These are phyloP conservation scores for Yamadazyma aaseri DNA, from an alignment of 1,139 yeast species.

Conservation along the genomic window DNA sequence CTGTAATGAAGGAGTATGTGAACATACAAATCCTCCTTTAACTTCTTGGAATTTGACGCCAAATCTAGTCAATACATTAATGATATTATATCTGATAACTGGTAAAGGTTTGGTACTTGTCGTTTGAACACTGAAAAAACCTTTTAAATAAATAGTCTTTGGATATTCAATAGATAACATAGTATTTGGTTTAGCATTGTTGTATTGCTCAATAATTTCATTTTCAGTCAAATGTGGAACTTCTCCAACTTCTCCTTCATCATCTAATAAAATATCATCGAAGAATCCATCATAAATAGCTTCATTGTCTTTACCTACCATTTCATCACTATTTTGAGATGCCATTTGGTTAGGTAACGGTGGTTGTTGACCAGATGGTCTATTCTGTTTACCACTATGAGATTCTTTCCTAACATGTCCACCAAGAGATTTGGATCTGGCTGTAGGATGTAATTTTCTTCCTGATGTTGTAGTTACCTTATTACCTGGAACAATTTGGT, in stretches of 20 bases:
- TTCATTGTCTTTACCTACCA: constrained; percentile 25
- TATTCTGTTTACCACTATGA: constrained; percentile 23
- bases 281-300: constrained; percentile 51
- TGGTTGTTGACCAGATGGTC: constrained; percentile 30
- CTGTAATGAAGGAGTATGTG: constrained; percentile 57
- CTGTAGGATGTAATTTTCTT: constrained; percentile 66
- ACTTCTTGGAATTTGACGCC: constrained; percentile 88
- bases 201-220: constrained; percentile 64
- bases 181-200: constrained; percentile 67
- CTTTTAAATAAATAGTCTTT: constrained; percentile 86
- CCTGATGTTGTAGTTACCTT: constrained; percentile 13
- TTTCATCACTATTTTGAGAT: constrained; percentile 45
- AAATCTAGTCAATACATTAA: constrained; percentile 70
- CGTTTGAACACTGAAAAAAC: constrained; percentile 92
- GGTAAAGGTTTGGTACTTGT: constrained; percentile 93
- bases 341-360: constrained; percentile 51
- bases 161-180: constrained; percentile 97
- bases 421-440: constrained; percentile 87
- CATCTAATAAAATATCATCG: constrained; percentile 58
- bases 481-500: constrained; percentile 19
- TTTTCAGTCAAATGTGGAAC: constrained; percentile 54
- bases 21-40: constrained; percentile 90
- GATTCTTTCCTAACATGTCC: constrained; percentile 68
- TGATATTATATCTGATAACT: constrained; percentile 81
- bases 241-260: constrained; percentile 28